Percentiles rank a stretch among this genome's conserved stretches.
phyloP scores from a whole-genome alignment of 805 yeast genomes.

The Saccharomycopsis fibuligera region DNA sequence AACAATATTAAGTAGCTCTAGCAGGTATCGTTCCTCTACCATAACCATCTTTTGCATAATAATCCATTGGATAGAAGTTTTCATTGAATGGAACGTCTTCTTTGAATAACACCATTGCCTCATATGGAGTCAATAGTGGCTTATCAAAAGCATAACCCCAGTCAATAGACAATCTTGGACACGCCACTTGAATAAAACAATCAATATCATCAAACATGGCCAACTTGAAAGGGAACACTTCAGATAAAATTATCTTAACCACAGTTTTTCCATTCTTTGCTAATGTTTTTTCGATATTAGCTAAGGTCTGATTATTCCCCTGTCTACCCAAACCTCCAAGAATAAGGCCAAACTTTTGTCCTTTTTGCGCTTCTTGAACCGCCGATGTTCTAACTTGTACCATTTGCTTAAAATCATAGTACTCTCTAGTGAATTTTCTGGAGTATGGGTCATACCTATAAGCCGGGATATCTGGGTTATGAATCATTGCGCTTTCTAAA shows the following conservation, averaged over 20 bases:
- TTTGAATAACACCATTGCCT: slow-evolving; percentile 83
- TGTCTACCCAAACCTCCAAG: slow-evolving; percentile 94
- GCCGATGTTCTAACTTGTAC: slow-evolving; percentile 70
- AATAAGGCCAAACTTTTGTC: slow-evolving; percentile 72
- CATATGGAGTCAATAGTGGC: slow-evolving; percentile 92
- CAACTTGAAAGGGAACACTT: slow-evolving; percentile 86
- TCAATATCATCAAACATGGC: slow-evolving; percentile 91
- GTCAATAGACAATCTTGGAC: slow-evolving; percentile 92
- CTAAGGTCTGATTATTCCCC: slow-evolving; percentile 77
- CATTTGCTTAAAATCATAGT: slow-evolving; percentile 82
- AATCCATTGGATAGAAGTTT: slow-evolving; percentile 89
- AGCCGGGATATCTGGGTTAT: slow-evolving; percentile 88
- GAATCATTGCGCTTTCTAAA: slow-evolving; percentile 93
- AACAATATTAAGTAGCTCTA: too few species aligned
- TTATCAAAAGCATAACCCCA: slow-evolving; percentile 98
- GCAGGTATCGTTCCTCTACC: slow-evolving; percentile 61
- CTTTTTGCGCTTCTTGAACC: slow-evolving; percentile 49
- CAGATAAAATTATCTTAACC: slow-evolving; percentile 79
- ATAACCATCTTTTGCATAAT: slow-evolving; percentile 82
- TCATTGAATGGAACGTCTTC: slow-evolving; percentile 62
- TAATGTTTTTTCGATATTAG: slow-evolving; percentile 54
- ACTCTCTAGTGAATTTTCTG: slow-evolving; percentile 82
- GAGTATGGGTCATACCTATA: slow-evolving; percentile 94
- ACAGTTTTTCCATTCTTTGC: slow-evolving; percentile 53
- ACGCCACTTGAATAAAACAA: slow-evolving; percentile 95